phyloP scores from a whole-genome alignment of 768 basidiomycete genomes.

The Mycena filopes region DNA sequence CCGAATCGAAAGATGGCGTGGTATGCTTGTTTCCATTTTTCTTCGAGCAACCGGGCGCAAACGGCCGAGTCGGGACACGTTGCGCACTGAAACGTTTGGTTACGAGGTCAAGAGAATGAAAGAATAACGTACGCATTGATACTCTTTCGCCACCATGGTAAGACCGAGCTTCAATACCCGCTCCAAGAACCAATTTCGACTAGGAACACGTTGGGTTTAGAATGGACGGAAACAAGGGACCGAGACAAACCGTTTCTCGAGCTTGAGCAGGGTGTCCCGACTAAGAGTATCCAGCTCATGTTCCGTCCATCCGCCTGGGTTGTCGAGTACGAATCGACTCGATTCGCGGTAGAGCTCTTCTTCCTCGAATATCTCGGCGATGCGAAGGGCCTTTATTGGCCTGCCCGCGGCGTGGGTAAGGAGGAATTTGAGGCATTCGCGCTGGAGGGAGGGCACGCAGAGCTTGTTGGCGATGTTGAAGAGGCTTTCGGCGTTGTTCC shows the following conservation, averaged over 20 bases:
- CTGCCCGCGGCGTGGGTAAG: constrained; percentile 92
- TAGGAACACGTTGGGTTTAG: too few relatives aligned
- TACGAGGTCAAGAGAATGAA: neutral
- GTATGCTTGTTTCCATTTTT: constrained; percentile 94
- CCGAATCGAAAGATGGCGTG: constrained; percentile 89
- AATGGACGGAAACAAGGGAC: neutral
- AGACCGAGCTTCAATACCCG: constrained; percentile 92
- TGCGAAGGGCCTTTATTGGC: constrained; percentile 92
- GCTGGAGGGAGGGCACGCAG: constrained; percentile 82
- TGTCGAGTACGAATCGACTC: constrained; percentile 92
- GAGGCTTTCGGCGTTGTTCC: constrained; percentile 93
- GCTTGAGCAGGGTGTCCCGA: constrained; percentile 84
- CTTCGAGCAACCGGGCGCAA: constrained; percentile 89
- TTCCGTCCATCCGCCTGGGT: constrained; percentile 87
- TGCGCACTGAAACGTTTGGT: constrained; percentile 62
- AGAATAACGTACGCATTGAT: constrained; percentile 76
- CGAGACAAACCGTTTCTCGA: constrained; percentile 79
- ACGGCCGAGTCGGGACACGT: constrained; percentile 83
- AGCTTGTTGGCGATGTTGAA: constrained; percentile 94
- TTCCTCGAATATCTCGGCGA: constrained; percentile 91
- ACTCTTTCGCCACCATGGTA: constrained; percentile 90
- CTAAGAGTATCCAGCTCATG: constrained; percentile 85
- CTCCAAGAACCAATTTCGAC: constrained; percentile 95
- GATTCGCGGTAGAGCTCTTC: constrained; percentile 92
- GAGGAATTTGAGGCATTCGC: constrained; percentile 86